These are phyloP conservation scores for Knufia fluminis DNA, from an alignment of 2,329 filamentous ascomycete species.

Conservation along the genomic window DNA sequence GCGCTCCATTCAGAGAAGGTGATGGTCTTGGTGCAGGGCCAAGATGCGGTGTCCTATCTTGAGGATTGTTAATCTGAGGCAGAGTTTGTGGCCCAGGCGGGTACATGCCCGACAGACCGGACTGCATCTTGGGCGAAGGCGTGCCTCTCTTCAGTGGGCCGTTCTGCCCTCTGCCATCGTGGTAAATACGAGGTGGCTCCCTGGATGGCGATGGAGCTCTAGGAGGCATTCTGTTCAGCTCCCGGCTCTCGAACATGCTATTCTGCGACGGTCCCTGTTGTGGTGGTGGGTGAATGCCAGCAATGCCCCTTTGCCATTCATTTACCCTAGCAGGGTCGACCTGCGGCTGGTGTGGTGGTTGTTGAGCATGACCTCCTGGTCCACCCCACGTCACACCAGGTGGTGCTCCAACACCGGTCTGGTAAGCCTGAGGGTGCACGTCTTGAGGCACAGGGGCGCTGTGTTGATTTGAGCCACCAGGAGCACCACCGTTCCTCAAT, in stretches of 20 bases:
- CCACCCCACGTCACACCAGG: slow-evolving; percentile 85
- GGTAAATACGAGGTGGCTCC: slow-evolving; percentile 61
- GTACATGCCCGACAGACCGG: slow-evolving; percentile 46
- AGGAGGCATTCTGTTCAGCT: slow-evolving; percentile 59
- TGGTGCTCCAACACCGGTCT: slow-evolving; percentile 72
- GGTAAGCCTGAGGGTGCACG: slow-evolving; percentile 90
- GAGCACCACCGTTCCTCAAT: slow-evolving; percentile 69
- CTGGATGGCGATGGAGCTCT: slow-evolving; percentile 68
- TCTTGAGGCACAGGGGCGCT: slow-evolving; percentile 86
- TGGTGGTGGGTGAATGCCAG: slow-evolving; percentile 59
- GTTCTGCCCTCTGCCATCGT: slow-evolving; percentile 49
- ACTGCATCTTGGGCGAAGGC: slow-evolving; percentile 51
- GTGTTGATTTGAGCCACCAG: slow-evolving; percentile 59
- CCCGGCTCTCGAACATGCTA: slow-evolving; percentile 74
- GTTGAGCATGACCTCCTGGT: slow-evolving; percentile 25
- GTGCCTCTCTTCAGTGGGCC: slow-evolving; percentile 47
- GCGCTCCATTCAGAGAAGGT: slow-evolving; percentile 50
- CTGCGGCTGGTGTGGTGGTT: slow-evolving; percentile 39
- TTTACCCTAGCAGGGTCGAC: slow-evolving; percentile 47
- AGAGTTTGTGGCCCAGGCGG: slow-evolving; percentile 39
- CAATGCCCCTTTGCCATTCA: slow-evolving; percentile 59
- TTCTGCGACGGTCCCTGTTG: slow-evolving; percentile 61
- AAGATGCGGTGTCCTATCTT: slow-evolving; percentile 36
- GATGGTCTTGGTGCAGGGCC: slow-evolving; percentile 25
- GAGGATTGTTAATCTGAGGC: slow-evolving; percentile 39